phyloP scores from a whole-genome alignment of 169 alveolate genomes.

The Cryptosporidium meleagridis region DNA sequence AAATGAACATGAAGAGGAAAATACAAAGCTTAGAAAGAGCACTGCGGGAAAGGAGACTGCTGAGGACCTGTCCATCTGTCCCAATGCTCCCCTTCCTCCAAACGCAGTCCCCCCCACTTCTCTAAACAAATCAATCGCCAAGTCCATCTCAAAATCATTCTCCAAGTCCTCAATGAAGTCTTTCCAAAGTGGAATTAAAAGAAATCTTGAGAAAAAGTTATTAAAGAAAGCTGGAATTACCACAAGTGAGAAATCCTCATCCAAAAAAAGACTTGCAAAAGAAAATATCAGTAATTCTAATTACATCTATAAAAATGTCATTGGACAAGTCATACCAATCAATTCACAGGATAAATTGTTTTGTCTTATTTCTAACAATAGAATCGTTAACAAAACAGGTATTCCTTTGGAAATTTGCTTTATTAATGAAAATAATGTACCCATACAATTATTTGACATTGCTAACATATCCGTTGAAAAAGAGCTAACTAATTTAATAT shows the following conservation, averaged over 20 bases:
- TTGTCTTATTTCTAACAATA: conserved; percentile 40
- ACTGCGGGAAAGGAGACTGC: too few species aligned
- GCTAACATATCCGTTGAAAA: conserved; percentile 22
- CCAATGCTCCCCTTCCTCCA: too few species aligned
- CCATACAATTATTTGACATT: conserved; percentile 59
- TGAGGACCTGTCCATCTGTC: background rate
- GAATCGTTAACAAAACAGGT: conserved; percentile 51
- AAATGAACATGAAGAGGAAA: too few species aligned
- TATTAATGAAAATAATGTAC: conserved; percentile 39
- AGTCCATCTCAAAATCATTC: conserved; percentile 37
- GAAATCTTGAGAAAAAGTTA: conserved; percentile 17
- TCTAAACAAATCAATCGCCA: conserved; percentile 3
- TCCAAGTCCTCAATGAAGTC: conserved; percentile 46
- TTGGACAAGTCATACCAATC: conserved; percentile 39
- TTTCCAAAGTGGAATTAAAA: conserved; percentile 39
- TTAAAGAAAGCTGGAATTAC: background rate
- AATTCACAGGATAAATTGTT: conserved; percentile 14
- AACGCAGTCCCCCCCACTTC: background rate
- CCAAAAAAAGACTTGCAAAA: background rate
- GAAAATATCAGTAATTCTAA: background rate
- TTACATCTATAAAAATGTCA: conserved; percentile 3
- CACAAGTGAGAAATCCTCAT: background rate
- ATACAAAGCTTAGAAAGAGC: too few species aligned
- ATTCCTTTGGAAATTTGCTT: conserved; percentile 65
- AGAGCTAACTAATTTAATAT: background rate